Percentiles rank a stretch among this genome's conserved stretches.
Evolutionary conservation across 176 grass and related monocot species (phyloP).

Genomic region (Aegilops sharonensis): DNA sequence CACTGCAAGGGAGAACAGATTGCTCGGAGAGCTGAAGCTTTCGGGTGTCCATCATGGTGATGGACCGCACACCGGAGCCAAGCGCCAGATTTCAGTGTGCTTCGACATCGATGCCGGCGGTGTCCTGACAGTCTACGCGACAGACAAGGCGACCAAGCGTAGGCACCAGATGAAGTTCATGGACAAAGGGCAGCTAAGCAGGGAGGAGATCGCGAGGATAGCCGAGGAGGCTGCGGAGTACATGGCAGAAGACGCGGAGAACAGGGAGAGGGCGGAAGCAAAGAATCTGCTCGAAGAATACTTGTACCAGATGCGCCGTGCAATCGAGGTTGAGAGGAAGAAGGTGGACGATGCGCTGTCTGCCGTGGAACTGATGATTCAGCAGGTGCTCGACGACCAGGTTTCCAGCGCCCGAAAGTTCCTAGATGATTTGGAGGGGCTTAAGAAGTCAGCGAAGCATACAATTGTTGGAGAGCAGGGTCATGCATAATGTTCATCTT

Average conservation of each 20-base stretch:
- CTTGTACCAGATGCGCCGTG: not conserved
- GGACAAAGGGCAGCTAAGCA: constrained; percentile 2
- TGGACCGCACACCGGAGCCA: not conserved
- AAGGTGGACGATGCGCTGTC: not conserved
- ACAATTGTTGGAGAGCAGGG: not conserved
- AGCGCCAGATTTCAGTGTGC: constrained; percentile 11
- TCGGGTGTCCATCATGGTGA: not conserved
- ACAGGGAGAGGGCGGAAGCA: not conserved
- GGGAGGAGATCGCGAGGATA: constrained; percentile 2
- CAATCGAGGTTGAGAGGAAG: not conserved
- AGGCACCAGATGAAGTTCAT: not conserved
- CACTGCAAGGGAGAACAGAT: constrained; percentile 20
- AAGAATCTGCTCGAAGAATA: constrained; percentile 25
- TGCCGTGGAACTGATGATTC: not conserved
- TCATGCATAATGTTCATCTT: not conserved
- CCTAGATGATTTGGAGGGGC: not conserved
- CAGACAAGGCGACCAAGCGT: not conserved
- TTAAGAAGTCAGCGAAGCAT: not conserved
- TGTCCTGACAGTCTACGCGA: constrained; percentile 28
- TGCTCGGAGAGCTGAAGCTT: constrained; percentile 35
- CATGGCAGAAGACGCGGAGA: constrained; percentile 4
- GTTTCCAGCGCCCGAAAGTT: not conserved
- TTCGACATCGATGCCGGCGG: constrained; percentile 41
- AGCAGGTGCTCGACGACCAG: not conserved
- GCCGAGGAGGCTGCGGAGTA: not conserved